Evolutionary conservation across 352 stramenopile species (phyloP), one percentile per base, ranked within the genome.

Genomic region (Phytopythium cucurbitacearum): DNA sequence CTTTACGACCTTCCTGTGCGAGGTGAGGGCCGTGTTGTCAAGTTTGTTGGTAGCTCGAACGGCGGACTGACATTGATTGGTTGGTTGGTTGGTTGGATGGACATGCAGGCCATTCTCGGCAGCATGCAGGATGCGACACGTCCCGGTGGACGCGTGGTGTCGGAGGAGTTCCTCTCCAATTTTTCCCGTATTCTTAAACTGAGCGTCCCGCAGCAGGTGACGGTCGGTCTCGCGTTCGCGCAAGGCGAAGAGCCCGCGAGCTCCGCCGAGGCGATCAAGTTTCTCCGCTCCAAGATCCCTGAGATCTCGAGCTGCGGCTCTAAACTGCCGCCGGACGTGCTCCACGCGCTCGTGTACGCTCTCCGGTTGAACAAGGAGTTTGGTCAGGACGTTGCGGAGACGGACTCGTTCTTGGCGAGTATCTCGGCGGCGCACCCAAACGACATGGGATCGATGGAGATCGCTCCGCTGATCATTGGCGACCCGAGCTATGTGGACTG

Each of bases 1-100:
- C 58, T 97, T 96, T 55, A 95, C 89, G 35, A 96, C 82, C 40
- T 89, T 94, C 54, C 84, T 97, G 59, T 92, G 80, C 58, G 82
- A 94, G 64, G 69, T 85, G n/a, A 39, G 63, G 54, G 7, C 15
- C 4, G 8, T 28, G 32, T 4, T 33, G 21, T 47, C 38, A 7
- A 39, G 33, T 28, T 28, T 28, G 2, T 28, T 28, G 21, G 21
- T 2, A 28, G 21, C 21, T 28, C 21, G 21, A 28, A 2, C 21
- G 21, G 21, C 21, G 21, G 21, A 28, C 21, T 28, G 21, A 28
- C 21, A 28, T 28, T 28, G 21, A 28, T 28, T 28, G 21, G 21
- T 28, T 28, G 21, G n/a, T n/a, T n/a, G n/a, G n/a, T n/a, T n/a
- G n/a, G n/a, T 28, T 28, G 21, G 21, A 28, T 28, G 21, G 21